Conservation (phyloP, 176 grass and related monocot species). For the Aegilops speltoides region DNA sequence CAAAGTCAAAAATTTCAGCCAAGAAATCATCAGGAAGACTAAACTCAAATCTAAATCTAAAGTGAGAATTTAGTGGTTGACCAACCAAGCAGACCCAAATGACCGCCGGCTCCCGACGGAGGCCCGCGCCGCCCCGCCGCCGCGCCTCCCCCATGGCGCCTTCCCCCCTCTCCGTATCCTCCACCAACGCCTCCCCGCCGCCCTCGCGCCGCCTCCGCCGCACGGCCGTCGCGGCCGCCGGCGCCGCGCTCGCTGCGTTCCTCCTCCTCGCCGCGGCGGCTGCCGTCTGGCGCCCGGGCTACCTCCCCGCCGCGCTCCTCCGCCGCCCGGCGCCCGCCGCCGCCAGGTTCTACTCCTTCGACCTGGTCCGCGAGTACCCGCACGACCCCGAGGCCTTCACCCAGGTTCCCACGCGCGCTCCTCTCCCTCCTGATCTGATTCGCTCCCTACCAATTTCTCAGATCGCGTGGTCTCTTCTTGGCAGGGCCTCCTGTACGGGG, state of each 20-base stretch:
- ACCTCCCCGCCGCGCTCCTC: constrained; percentile 23
- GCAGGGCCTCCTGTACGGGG: constrained; percentile 79
- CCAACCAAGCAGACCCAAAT: neutral
- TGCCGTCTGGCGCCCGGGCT: neutral
- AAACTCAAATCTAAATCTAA: neutral
- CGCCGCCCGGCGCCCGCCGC: neutral
- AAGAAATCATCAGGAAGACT: neutral
- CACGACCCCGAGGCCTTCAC: constrained; percentile 86
- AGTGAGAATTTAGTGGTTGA: too few species aligned
- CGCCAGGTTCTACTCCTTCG: constrained; percentile 71
- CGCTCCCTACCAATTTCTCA: neutral
- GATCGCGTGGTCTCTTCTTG: neutral
- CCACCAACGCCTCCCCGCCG: neutral
- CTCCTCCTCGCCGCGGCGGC: constrained; percentile 21
- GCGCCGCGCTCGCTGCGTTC: neutral
- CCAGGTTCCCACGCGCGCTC: constrained; percentile 28
- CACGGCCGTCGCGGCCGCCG: neutral
- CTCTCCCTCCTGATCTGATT: neutral
- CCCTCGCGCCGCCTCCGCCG: constrained; percentile 5
- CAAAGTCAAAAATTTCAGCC: too few species aligned
- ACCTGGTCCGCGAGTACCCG: constrained; percentile 72
- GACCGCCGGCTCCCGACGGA: constrained; percentile 33
- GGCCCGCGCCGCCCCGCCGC: constrained; percentile 6
- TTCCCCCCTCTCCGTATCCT: neutral
- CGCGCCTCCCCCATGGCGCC: constrained; percentile 32